Evolutionary conservation across 179 eudicot genomes (phyloP).

Genomic region (Drosera spatulata): DNA sequence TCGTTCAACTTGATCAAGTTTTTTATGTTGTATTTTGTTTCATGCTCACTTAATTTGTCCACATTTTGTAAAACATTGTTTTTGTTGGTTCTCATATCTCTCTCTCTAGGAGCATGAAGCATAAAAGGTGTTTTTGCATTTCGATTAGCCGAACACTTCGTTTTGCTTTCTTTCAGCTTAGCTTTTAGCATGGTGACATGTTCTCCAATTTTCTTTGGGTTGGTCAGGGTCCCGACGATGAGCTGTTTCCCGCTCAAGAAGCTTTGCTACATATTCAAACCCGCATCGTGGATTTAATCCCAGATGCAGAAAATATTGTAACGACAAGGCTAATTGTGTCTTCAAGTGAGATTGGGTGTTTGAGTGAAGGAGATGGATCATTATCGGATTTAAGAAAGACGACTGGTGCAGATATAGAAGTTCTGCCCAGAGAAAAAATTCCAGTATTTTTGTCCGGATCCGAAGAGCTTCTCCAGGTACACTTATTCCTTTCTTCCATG

Average conservation of each 20-base stretch:
- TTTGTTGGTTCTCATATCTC: no score
- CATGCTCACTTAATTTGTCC: no score
- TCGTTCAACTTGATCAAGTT: no score
- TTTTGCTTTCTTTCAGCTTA: neutral
- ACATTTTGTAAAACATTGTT: no score
- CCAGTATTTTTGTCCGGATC: conserved; percentile 47
- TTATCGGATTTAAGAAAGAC: conserved; percentile 55
- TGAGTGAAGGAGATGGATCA: conserved; percentile 47
- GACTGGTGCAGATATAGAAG: conserved; percentile 69
- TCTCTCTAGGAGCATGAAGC: neutral
- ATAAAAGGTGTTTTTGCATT: neutral
- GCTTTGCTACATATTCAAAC: conserved; percentile 95
- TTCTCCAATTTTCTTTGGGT: conserved; percentile 15
- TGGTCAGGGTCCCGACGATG: conserved; percentile 88
- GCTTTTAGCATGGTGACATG: conserved; percentile 7
- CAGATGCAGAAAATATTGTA: conserved; percentile 71
- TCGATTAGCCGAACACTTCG: neutral
- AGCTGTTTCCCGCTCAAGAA: conserved; percentile 98
- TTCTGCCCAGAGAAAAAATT: conserved; percentile 63
- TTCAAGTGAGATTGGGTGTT: conserved; percentile 58
- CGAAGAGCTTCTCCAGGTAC: conserved; percentile 79
- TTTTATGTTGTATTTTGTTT: no score
- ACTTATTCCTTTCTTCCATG: conserved; percentile 3
- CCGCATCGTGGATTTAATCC: conserved; percentile 71
- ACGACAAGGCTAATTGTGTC: conserved; percentile 79